A percentile compares a stretch with the other conserved stretches of the same genome.
Conservation (phyloP, 768 basidiomycete genomes). For the Agaricus subrufescens region DNA sequence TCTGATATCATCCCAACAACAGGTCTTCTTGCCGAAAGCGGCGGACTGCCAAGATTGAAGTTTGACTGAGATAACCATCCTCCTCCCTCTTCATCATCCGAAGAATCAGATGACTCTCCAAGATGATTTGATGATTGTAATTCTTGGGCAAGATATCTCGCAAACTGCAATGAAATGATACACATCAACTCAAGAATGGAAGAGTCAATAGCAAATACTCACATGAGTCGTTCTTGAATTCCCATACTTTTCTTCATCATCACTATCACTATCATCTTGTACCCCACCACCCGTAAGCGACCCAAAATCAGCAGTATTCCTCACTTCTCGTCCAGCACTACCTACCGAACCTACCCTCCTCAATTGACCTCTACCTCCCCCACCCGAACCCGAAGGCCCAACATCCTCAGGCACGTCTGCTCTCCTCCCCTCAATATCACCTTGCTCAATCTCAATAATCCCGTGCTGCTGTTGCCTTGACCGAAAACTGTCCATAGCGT, state of each 20-base stretch:
- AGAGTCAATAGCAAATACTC: slow-evolving; percentile 18
- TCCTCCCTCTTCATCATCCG: slow-evolving; percentile 45
- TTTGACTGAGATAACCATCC: slow-evolving; percentile 79
- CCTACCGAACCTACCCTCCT: slow-evolving; percentile 7
- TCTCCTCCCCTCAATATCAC: slow-evolving; percentile 5
- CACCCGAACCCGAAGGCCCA: neutral
- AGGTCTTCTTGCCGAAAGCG: slow-evolving; percentile 39
- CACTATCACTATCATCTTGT: slow-evolving; percentile 29
- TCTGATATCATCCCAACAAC: slow-evolving; percentile 21
- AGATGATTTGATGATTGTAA: slow-evolving; percentile 60
- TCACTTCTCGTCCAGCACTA: slow-evolving; percentile 25
- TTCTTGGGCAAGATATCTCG: slow-evolving; percentile 72
- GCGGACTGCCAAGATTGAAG: slow-evolving; percentile 53
- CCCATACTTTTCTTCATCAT: slow-evolving; percentile 33
- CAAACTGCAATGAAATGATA: slow-evolving; percentile 48
- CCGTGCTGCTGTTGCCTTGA: neutral
- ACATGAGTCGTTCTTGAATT: slow-evolving; percentile 35
- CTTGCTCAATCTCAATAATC: slow-evolving; percentile 7
- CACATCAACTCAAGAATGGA: slow-evolving; percentile 7
- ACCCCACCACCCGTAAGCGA: slow-evolving; percentile 32
- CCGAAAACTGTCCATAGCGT: neutral
- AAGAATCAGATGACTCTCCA: slow-evolving; percentile 39
- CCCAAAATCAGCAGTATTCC: slow-evolving; percentile 16
- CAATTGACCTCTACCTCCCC: slow-evolving; percentile 11
- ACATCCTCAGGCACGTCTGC: slow-evolving; percentile 9